Base-by-base conservation (phyloP, 208 protist genomes). In the Leptomonas seymouri region DNA sequence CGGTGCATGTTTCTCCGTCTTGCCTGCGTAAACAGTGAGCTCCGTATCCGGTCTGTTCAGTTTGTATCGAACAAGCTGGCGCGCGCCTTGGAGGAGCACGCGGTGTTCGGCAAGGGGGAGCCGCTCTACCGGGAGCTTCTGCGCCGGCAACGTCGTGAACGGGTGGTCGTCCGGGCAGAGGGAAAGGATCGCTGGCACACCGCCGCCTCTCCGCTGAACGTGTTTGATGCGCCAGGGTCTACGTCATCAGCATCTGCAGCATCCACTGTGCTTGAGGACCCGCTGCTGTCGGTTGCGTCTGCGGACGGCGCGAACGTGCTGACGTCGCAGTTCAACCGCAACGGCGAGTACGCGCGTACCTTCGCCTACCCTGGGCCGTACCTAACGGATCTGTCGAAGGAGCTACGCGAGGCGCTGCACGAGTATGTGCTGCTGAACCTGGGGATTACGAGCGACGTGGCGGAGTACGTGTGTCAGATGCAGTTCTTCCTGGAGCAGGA, bases 381-480 rank as follows among this genome's bases (percentile, higher is more conserved):
- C 63, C 9, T 96, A 16, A 86, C 81, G 18, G 84, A 93, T 80
- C 73, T 96, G 27, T 90, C 84, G 25, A 84, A 78, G 60, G 86
- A 93, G 56, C 69, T 93, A 67, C 55, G 72, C 18, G 88, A 90
- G 51, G 76, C 74, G 14, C 65, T 96, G 48, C 49, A 78, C 27
- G 64, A 68, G 42, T 93, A 96, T 72, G 23, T 93, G 7, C 76
- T 87, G 70, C 65, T 74, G 27, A 67, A 91, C 27, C 61, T 96
- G 1, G 81, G 79, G 50, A 61, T 96, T 51, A 86, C 60, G 23
- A 63, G 60, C 53, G 71, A 87, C 57, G 73, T 96, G 55, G 77
- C 74, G 5, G 88, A 96, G 74, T 96, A 92, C 72, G 80, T 96
- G 25, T 91, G 87, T 48, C 91, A 96, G 62, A 84, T 92, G 81